Conservation (phyloP, 306 rosid genomes). For the Cucurbita argyrosperma region DNA sequence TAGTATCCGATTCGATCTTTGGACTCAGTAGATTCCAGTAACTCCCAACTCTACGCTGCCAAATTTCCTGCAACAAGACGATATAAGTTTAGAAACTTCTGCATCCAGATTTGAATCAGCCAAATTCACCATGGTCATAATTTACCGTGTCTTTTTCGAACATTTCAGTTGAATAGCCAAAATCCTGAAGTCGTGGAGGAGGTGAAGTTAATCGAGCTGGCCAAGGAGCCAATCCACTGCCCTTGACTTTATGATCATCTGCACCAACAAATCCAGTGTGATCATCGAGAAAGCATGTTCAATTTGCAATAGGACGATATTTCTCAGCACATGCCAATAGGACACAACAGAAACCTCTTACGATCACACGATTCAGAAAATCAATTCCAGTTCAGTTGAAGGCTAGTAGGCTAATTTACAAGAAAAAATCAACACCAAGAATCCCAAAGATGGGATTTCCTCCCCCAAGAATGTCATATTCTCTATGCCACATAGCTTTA, state of each 20-base stretch:
- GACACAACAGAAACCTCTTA: background rate
- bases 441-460: background rate
- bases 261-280: slow-evolving; percentile 22
- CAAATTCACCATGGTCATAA: background rate
- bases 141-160: slow-evolving; percentile 80
- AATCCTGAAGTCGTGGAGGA: slow-evolving; percentile 90
- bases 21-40: slow-evolving; percentile 75
- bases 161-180: slow-evolving; percentile 74
- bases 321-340: background rate
- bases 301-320: background rate
- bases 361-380: background rate
- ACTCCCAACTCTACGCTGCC: slow-evolving; percentile 67
- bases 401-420: background rate
- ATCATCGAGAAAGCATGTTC: background rate
- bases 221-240: slow-evolving; percentile 92
- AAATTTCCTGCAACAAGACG: slow-evolving; percentile 43
- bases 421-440: background rate
- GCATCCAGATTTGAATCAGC: background rate
- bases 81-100: background rate
- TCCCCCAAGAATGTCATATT: background rate
- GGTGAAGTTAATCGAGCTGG: slow-evolving; percentile 76
- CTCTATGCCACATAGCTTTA: background rate
- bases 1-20: slow-evolving; percentile 41
- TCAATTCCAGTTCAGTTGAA: background rate
- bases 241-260: slow-evolving; percentile 60